These are phyloP conservation scores for Fraxinus paxiana DNA, from an alignment of 305 asterid genomes.

Conservation along the genomic window DNA sequence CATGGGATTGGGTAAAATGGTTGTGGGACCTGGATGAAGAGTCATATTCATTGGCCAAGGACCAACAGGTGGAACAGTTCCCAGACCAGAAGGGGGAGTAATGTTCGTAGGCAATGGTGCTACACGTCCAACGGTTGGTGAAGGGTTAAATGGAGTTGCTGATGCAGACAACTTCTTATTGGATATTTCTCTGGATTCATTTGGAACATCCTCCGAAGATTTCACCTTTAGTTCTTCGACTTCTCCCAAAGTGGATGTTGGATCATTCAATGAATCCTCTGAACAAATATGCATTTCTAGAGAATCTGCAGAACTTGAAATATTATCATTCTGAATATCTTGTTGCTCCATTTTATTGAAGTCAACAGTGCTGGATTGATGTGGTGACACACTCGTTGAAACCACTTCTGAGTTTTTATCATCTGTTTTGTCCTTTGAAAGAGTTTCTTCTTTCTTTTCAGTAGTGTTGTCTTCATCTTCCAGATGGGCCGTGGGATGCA, in stretches of 20 bases:
- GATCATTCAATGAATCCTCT: slow-evolving; percentile 37
- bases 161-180: slow-evolving; percentile 86
- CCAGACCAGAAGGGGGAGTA: slow-evolving; percentile 58
- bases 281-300: slow-evolving; percentile 30
- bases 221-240: slow-evolving; percentile 44
- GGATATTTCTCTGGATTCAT: slow-evolving; percentile 55
- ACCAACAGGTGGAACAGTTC: slow-evolving; percentile 55
- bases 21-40: slow-evolving; percentile 74
- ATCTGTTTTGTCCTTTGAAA: slow-evolving; percentile 25
- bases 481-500: slow-evolving; percentile 33
- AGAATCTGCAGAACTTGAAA: slow-evolving; percentile 35
- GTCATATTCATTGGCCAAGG: slow-evolving; percentile 91
- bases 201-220: slow-evolving; percentile 34
- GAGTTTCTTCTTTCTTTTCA: slow-evolving; percentile 39
- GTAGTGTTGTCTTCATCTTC: slow-evolving; percentile 39
- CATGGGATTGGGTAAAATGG: slow-evolving; percentile 67
- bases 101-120: slow-evolving; percentile 66
- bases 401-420: slow-evolving; percentile 33
- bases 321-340: slow-evolving; percentile 23
- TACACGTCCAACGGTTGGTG: slow-evolving; percentile 51
- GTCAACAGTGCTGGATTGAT: slow-evolving; percentile 30
- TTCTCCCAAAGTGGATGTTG: slow-evolving; percentile 39
- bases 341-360: slow-evolving; percentile 39
- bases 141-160: slow-evolving; percentile 94
- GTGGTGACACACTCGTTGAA: slow-evolving; percentile 31